Base-by-base conservation (phyloP, 768 basidiomycete genomes). In the Kwoniella shandongensis region DNA sequence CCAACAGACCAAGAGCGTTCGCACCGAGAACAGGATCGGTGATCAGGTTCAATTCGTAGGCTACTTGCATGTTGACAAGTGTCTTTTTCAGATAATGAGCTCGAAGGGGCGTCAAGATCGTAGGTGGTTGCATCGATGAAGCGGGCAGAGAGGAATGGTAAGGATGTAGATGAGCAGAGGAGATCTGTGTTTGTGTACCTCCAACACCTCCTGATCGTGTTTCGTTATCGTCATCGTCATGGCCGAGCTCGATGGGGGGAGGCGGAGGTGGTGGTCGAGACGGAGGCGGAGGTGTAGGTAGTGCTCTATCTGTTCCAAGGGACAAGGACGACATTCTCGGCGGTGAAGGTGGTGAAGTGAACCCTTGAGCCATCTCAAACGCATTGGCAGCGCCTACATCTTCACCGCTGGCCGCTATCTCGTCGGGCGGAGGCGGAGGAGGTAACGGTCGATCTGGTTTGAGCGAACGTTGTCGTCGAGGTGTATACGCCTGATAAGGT, bases 71-170 rank as follows among this genome's bases (percentile, higher is more conserved):
- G 65, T 88, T 84, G 41, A 97, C 82, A 54, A 99, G 85, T 17
- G 89, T 83, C 77, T 98, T 98, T 81, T 98, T 99, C 75, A 99
- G 88, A 78, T 99, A 99, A 74, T 99, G 96, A 3, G 93, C 91
- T 40, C 93, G 87, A 45, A 93, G 79, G 12, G 94, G 89, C 1
- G 91, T 89, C 46, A 97, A 84, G 6, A 56, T 67, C 6, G 57
- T 57, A n/a, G 67, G 65, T 23, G 71, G 69, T 3, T 38, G n/a
- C 11, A 44, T 23, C n/a, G 46, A 46, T 42, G 40, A 39, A 29
- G 30, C 41, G 1, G 69, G 66, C 0, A 67, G 23, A n/a, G 62
- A 39, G 0, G 67, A 66, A 26, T 58, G 54, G 38, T 62, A 61
- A 1, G 66, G 70, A 52, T 66, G 66, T 18, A 69, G 51, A 58